phyloP scores from a whole-genome alignment of 2,329 filamentous ascomycete genomes.

The Nemania sp. region DNA sequence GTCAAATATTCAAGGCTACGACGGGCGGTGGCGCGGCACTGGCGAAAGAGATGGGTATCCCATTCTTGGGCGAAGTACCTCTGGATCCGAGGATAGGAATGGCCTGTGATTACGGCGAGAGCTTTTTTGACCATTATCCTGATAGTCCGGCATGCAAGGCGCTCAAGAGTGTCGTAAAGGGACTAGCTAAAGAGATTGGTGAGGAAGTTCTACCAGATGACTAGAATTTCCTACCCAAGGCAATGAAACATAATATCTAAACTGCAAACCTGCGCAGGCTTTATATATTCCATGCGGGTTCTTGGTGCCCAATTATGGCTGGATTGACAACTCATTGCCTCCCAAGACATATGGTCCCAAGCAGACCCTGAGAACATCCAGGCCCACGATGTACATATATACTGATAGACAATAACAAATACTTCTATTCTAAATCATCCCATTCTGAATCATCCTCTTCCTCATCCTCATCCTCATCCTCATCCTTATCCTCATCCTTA shows the following conservation, averaged over 20 bases:
- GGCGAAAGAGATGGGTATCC: conserved; percentile 87
- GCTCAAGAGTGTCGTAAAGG: conserved; percentile 82
- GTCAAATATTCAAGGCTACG: conserved; percentile 89
- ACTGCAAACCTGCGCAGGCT: conserved; percentile 21
- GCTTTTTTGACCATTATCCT: conserved; percentile 92
- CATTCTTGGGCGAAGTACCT: conserved; percentile 90
- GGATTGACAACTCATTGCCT: background rate
- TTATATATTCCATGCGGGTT: background rate
- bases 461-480: too few species aligned
- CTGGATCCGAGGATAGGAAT: conserved; percentile 94
- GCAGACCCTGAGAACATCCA: background rate
- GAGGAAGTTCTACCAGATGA: conserved; percentile 63
- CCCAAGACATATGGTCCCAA: background rate
- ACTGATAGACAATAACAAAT: background rate
- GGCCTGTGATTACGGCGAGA: conserved; percentile 97
- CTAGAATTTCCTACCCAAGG: conserved; percentile 37
- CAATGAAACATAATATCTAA: conserved; percentile 10
- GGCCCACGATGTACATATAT: conserved; percentile 10
- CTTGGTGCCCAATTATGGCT: background rate
- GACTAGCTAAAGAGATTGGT: conserved; percentile 74
- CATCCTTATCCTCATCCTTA: too few species aligned
- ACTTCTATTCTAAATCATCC: too few species aligned
- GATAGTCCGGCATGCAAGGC: conserved; percentile 91
- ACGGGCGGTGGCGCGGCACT: conserved; percentile 87
- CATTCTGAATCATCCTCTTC: too few species aligned